These are phyloP conservation scores for Crepidotus variabilis DNA, from an alignment of 768 basidiomycete species.

Conservation along the genomic window DNA sequence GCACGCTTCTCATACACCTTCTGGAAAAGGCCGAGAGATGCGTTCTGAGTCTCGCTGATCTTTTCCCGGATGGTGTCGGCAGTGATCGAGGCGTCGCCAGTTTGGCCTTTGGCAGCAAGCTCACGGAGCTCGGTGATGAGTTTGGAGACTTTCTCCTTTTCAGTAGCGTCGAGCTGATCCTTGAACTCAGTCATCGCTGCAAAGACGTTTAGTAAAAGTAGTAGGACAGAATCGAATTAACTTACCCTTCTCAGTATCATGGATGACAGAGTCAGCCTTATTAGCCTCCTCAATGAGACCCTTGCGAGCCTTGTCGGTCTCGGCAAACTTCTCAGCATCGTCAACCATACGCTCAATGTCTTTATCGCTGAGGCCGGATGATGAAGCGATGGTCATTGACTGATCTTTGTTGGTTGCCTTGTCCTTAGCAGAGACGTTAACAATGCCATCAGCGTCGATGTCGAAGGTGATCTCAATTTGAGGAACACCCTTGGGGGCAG, in stretches of 20 bases:
- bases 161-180: constrained; percentile 87
- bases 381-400: constrained; percentile 96
- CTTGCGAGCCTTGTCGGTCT: constrained; percentile 86
- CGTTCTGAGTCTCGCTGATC: constrained; percentile 91
- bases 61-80: constrained; percentile 89
- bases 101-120: constrained; percentile 85
- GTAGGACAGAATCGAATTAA: not conserved
- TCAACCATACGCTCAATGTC: constrained; percentile 97
- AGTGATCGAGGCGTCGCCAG: constrained; percentile 74
- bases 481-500: constrained; percentile 77
- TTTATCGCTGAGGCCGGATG: constrained; percentile 92
- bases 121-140: constrained; percentile 87
- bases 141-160: constrained; percentile 92
- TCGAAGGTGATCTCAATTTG: constrained; percentile 92
- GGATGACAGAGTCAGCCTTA: constrained; percentile 90
- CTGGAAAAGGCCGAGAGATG: constrained; percentile 95
- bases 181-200: constrained; percentile 96
- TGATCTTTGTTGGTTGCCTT: constrained; percentile 90
- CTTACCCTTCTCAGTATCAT: constrained; percentile 93
- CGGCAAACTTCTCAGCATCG: constrained; percentile 92
- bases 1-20: constrained; percentile 94
- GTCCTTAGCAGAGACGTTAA: constrained; percentile 95
- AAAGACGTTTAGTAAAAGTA: constrained; percentile 5
- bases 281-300: constrained; percentile 93
- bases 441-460: constrained; percentile 97